These are phyloP conservation scores for Candida fluviatilis DNA, from an alignment of 805 yeast genomes.

Conservation along the genomic window DNA sequence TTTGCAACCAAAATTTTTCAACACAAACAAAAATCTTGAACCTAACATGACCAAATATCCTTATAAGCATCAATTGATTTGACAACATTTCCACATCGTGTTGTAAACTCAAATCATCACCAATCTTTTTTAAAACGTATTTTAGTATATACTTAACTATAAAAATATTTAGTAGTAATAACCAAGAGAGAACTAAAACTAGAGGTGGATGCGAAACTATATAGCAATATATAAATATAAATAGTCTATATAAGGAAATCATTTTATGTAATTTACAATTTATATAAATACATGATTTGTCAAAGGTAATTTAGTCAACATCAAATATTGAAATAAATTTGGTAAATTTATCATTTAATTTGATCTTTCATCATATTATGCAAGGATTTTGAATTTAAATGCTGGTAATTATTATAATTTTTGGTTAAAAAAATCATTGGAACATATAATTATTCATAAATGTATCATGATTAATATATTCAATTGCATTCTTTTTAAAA, in stretches of 20 bases:
- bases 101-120: background rate
- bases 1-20: background rate
- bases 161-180: conserved; percentile 3
- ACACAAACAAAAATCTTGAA: no score
- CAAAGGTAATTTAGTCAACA: conserved; percentile 1
- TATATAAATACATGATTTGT: conserved; percentile 3
- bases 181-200: conserved; percentile 2
- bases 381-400: background rate
- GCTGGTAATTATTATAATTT: background rate
- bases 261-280: conserved; percentile 1
- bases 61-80: background rate
- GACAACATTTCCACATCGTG: background rate
- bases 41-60: no score
- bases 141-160: conserved; percentile 1
- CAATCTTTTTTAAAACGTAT: background rate
- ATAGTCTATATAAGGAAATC: conserved; percentile 3
- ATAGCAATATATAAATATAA: conserved; percentile 4
- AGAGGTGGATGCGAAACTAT: conserved; percentile 1
- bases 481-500: background rate
- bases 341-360: background rate
- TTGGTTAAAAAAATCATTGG: background rate
- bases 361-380: background rate
- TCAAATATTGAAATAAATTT: background rate
- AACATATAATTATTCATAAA: background rate
- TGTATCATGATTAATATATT: background rate